phyloP scores from a whole-genome alignment of 208 protist genomes.

The Perkinsela sp. region DNA sequence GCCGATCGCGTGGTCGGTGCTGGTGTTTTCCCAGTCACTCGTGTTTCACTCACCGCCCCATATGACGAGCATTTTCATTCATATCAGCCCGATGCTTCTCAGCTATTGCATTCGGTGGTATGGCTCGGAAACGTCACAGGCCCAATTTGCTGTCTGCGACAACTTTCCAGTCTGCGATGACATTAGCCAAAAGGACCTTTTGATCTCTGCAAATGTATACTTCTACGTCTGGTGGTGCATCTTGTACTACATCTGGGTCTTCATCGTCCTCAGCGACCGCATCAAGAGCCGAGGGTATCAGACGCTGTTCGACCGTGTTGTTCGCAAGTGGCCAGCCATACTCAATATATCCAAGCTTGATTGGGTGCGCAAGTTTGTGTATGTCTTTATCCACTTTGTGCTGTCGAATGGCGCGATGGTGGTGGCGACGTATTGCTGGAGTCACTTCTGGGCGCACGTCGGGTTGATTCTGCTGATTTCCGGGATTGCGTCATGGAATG shows the following conservation, averaged over 20 bases:
- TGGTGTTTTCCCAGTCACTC: conserved; percentile 3
- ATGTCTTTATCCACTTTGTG: not conserved
- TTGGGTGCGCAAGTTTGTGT: not conserved
- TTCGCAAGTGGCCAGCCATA: not conserved
- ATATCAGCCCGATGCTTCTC: conserved; percentile 1
- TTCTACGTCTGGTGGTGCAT: conserved; percentile 3
- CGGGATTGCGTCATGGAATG: not conserved
- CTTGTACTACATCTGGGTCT: conserved; percentile 4
- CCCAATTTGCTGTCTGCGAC: not conserved
- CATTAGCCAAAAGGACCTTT: not conserved
- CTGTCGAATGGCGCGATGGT: not conserved
- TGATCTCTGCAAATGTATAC: not conserved
- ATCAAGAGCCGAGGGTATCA: conserved; percentile 2
- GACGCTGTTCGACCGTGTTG: conserved; percentile 3
- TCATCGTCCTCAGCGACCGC: conserved; percentile 1
- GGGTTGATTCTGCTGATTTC: not conserved
- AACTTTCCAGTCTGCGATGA: not conserved
- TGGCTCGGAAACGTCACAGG: not conserved
- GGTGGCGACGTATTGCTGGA: not conserved
- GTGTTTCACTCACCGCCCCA: conserved; percentile 4
- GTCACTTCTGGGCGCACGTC: not conserved
- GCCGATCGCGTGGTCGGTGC: conserved; percentile 1
- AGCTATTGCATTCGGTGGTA: conserved; percentile 1
- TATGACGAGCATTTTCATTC: conserved; percentile 4
- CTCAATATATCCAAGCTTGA: not conserved